These are phyloP conservation scores for Canariomyces notabilis DNA, from an alignment of 2,329 filamentous ascomycete genomes.

Conservation along the genomic window DNA sequence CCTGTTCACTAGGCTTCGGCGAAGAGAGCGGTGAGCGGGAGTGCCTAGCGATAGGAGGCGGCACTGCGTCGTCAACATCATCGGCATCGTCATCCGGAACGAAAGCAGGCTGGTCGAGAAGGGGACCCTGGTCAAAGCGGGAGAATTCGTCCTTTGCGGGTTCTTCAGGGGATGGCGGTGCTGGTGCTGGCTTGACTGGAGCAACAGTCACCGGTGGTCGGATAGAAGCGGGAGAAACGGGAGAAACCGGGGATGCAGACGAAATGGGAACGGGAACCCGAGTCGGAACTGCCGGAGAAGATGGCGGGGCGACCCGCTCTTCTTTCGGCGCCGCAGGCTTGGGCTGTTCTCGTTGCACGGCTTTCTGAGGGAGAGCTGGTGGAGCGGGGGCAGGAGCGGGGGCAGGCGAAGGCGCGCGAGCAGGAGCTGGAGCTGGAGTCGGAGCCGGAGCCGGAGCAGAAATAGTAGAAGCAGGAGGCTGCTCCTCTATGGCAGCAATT, in stretches of 20 bases:
- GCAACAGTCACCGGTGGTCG: conserved; percentile 6
- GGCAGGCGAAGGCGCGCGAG: too few relatives aligned
- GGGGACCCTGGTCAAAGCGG: conserved; percentile 82
- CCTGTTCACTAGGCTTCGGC: conserved; percentile 26
- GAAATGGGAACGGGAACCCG: conserved; percentile 15
- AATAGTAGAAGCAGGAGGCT: conserved; percentile 24
- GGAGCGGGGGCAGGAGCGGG: conserved; percentile 26
- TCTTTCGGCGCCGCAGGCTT: conserved; percentile 25
- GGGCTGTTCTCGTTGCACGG: conserved; percentile 19
- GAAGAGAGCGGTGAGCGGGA: conserved; percentile 24
- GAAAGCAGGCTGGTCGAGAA: conserved; percentile 82
- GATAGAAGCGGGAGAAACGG: conserved; percentile 21
- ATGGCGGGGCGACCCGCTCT: conserved; percentile 18
- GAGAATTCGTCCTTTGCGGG: conserved; percentile 58
- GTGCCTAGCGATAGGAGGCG: conserved; percentile 48
- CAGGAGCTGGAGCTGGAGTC: conserved; percentile 27
- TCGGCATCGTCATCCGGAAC: conserved; percentile 51
- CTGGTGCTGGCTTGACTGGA: conserved; percentile 29
- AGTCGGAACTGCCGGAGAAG: conserved; percentile 19
- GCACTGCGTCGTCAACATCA: conserved; percentile 44
- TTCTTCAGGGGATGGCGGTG: conserved; percentile 41
- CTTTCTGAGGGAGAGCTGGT: conserved; percentile 21
- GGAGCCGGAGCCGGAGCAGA: too few relatives aligned
- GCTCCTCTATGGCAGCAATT: conserved; percentile 42
- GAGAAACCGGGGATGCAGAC: conserved; percentile 24